phyloP scores from a whole-genome alignment of 2,329 filamentous ascomycete species.

The Aspergillus caelatus region DNA sequence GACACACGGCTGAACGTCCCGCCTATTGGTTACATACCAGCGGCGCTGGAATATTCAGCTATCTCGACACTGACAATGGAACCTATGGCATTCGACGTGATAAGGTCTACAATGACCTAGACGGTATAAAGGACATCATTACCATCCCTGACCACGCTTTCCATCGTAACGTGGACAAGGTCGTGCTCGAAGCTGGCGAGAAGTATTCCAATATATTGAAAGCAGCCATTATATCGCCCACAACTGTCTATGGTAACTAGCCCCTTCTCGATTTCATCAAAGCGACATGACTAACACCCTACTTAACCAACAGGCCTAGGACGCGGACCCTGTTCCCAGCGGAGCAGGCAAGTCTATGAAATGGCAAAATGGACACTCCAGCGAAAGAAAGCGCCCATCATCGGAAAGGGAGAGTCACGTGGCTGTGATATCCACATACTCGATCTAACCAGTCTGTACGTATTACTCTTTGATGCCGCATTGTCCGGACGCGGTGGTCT shows the following conservation, averaged over 20 bases:
- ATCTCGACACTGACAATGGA: conserved; percentile 11
- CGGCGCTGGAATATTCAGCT: conserved; percentile 17
- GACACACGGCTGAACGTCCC: conserved; percentile 13
- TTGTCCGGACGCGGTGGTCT: neutral
- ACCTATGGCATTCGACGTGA: conserved; percentile 9
- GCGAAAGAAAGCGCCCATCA: conserved; percentile 10
- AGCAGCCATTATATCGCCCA: conserved; percentile 14
- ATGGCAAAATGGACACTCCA: conserved; percentile 11
- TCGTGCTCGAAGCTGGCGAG: conserved; percentile 11
- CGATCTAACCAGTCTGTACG: conserved; percentile 11
- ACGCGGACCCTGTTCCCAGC: conserved; percentile 15
- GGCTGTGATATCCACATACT: conserved; percentile 14
- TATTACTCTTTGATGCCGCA: conserved; percentile 8
- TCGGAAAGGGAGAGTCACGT: conserved; percentile 11
- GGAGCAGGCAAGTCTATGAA: conserved; percentile 19
- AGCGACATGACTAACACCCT: neutral
- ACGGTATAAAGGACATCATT: conserved; percentile 11
- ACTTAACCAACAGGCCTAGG: conserved; percentile 7
- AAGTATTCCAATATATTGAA: neutral
- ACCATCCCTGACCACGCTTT: conserved; percentile 19
- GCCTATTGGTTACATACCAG: conserved; percentile 18
- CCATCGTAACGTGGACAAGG: conserved; percentile 17
- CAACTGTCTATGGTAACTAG: conserved; percentile 15
- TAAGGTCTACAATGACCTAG: conserved; percentile 11
- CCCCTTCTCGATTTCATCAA: neutral